Base-by-base conservation (phyloP, 768 basidiomycete species). In the Hortiboletus flavorubellus region DNA sequence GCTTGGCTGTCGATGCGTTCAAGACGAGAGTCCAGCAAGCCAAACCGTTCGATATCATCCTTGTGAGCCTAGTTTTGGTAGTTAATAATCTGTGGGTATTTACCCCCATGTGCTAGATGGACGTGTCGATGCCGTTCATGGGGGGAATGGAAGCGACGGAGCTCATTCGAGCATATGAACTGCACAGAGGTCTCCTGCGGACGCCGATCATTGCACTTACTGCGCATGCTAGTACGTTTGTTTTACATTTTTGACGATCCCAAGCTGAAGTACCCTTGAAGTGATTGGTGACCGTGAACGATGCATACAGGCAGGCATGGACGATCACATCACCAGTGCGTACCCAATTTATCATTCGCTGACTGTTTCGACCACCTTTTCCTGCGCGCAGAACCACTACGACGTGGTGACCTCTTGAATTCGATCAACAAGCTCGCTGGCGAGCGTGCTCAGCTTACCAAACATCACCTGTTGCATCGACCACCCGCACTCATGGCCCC, bases 111-210 rank as follows among this genome's bases (percentile, higher is more conserved):
- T 45, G 14, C 31, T 57, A 96, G 91, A 98, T 98, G 96, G 95
- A 98, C 64, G 89, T 97, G 14, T 97, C 94, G 11, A 95, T 96
- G 93, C 93, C 94, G 7, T 88, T 95, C 73, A 98, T 98, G 93
- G 94, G 95, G 47, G 95, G 96, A 59, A 93, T 96, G 86, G 95
- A 99, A 72, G 93, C 96, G 2, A 99, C 97, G 0, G 88, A 93
- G 60, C 77, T 92, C 54, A 97, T 98, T 58, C 84, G 96, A 49
- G 80, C 83, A 37, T 92, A 86, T 66, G 96, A 98, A 75, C 74
- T 80, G 68, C 80, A 86, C 58, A 84, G 84, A 59, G 79, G 83
- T 8, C 75, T 93, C 31, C 67, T 82, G 15, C 80, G 85, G 2
- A 92, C 85, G 7, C 96, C 97, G 1, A 98, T 99, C 62, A 93